These are phyloP conservation scores for Cladosporium sp. DNA, from an alignment of 2,329 filamentous ascomycete species.

Conservation along the genomic window DNA sequence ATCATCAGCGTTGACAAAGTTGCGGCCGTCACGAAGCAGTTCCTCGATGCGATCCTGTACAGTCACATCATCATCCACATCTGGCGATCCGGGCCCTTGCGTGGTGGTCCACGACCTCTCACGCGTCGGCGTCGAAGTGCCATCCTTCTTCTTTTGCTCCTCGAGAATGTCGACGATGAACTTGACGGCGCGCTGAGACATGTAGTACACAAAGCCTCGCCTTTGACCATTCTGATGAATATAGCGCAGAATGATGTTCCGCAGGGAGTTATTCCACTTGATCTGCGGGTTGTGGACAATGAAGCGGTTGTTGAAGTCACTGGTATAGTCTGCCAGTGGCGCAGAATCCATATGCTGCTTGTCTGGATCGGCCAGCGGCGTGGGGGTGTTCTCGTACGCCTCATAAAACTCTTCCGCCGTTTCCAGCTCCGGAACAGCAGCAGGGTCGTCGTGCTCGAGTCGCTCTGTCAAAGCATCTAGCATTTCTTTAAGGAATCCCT, in stretches of 20 bases:
- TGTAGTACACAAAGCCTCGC: constrained; percentile 94
- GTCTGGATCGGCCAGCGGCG: constrained; percentile 35
- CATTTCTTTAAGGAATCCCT: constrained; percentile 53
- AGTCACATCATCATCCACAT: constrained; percentile 56
- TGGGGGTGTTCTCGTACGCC: constrained; percentile 42
- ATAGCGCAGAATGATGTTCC: constrained; percentile 94
- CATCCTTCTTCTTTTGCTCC: constrained; percentile 74
- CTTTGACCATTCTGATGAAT: constrained; percentile 96
- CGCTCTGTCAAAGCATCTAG: constrained; percentile 52
- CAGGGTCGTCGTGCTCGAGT: constrained; percentile 52
- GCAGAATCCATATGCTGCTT: constrained; percentile 54
- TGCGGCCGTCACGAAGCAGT: constrained; percentile 75
- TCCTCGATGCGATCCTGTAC: constrained; percentile 82
- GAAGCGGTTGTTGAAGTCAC: constrained; percentile 96
- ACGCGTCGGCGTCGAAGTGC: constrained; percentile 17
- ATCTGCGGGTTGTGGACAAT: constrained; percentile 96
- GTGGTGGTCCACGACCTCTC: constrained; percentile 22
- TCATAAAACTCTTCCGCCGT: constrained; percentile 42
- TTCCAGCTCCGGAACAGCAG: constrained; percentile 37
- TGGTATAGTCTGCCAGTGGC: constrained; percentile 73
- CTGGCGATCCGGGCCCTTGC: constrained; percentile 30
- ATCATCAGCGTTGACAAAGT: constrained; percentile 70
- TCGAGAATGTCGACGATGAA: constrained; percentile 98
- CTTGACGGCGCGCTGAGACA: constrained; percentile 90
- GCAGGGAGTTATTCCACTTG: constrained; percentile 95